A percentile compares a stretch with the other conserved stretches of the same genome.
Evolutionary conservation across 2,329 filamentous ascomycete species (phyloP).

Genomic region (Paecilomyces dactylethromorphus): DNA sequence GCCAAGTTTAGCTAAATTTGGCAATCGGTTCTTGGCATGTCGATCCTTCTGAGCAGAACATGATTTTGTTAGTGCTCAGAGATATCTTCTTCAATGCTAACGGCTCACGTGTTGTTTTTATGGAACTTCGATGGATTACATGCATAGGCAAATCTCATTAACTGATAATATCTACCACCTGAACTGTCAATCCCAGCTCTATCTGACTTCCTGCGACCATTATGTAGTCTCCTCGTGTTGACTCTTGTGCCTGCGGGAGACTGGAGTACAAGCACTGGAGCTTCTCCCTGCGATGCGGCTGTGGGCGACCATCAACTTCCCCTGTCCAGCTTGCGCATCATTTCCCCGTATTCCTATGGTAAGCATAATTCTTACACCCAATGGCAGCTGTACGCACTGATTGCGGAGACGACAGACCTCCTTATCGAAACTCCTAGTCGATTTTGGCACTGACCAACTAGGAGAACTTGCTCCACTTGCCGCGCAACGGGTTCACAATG

Average conservation of each 20-base stretch:
- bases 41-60: background rate
- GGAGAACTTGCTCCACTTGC: background rate
- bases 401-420: background rate
- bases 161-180: background rate
- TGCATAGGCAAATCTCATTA: background rate
- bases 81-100: background rate
- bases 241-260: no score
- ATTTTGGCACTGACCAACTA: background rate
- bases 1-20: background rate
- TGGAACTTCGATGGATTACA: background rate
- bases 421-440: background rate
- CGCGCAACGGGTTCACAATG: background rate
- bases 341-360: background rate
- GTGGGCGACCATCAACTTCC: background rate
- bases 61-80: background rate
- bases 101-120: background rate
- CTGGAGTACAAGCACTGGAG: background rate
- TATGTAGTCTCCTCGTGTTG: background rate
- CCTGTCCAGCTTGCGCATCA: background rate
- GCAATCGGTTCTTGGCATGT: background rate
- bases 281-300: background rate
- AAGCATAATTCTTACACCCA: background rate
- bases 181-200: background rate
- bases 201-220: background rate
- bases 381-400: background rate